Evolutionary conservation across 306 rosid species (phyloP).

Genomic region (Carpinus viminea): DNA sequence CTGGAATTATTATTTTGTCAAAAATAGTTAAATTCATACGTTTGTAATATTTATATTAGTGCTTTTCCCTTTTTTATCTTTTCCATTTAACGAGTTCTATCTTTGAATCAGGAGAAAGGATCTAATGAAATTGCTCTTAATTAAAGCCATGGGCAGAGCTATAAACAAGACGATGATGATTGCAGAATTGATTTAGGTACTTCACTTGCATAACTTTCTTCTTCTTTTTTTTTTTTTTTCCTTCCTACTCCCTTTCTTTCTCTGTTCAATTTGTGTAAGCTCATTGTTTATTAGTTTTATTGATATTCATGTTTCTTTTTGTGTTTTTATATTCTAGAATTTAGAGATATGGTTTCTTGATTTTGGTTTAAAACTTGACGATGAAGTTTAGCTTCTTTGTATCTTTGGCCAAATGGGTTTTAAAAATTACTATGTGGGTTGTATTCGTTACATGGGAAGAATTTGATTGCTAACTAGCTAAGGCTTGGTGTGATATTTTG

Average conservation of each 20-base stretch:
- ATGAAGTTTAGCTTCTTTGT: too few species aligned
- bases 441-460: too few species aligned
- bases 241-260: not conserved
- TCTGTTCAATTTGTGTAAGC: too few species aligned
- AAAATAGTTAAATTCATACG: not conserved
- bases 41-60: not conserved
- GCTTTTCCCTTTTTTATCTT: not conserved
- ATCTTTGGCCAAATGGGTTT: too few species aligned
- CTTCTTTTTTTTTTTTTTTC: not conserved
- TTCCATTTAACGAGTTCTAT: conserved; percentile 1
- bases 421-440: too few species aligned
- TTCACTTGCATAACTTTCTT: not conserved
- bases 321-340: too few species aligned
- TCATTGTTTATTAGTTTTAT: not conserved
- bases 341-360: too few species aligned
- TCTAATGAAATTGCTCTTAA: conserved; percentile 69
- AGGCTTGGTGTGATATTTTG: too few species aligned
- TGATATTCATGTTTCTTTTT: not conserved
- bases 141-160: conserved; percentile 95
- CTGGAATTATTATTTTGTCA: not conserved
- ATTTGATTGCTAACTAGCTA: too few species aligned
- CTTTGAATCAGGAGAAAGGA: conserved; percentile 66
- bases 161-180: conserved; percentile 89
- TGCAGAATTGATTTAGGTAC: conserved; percentile 57
- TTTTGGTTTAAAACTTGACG: too few species aligned